Conservation (phyloP, 2,329 filamentous ascomycete species). For the Calonectria pauciramosa region DNA sequence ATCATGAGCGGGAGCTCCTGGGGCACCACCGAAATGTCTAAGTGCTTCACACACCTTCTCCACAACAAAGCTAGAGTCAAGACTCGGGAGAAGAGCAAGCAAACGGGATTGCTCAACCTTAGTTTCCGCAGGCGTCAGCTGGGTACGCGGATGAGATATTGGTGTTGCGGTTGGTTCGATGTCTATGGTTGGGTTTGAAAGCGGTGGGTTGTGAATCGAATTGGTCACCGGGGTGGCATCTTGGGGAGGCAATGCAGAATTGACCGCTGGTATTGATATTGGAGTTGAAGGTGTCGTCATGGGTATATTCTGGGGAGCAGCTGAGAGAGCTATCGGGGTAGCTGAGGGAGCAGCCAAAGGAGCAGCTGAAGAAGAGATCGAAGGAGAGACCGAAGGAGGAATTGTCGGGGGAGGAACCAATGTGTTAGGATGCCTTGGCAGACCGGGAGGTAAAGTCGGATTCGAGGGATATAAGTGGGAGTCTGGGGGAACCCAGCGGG, state of each 20-base stretch:
- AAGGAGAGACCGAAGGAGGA: background rate
- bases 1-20: conserved; percentile 65
- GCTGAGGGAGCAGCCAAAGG: conserved; percentile 12
- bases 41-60: conserved; percentile 74
- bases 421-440: background rate
- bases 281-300: background rate
- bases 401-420: conserved; percentile 6
- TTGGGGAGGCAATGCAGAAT: background rate
- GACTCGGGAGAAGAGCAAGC: conserved; percentile 67
- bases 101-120: conserved; percentile 73
- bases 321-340: background rate
- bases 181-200: background rate
- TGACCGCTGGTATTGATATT: background rate
- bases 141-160: conserved; percentile 30
- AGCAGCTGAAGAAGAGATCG: background rate
- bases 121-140: conserved; percentile 57
- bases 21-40: conserved; percentile 74
- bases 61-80: conserved; percentile 69
- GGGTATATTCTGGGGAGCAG: background rate
- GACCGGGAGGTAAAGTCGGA: background rate
- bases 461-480: conserved; percentile 3
- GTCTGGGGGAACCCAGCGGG: conserved; percentile 47
- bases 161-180: conserved; percentile 4
- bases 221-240: background rate
- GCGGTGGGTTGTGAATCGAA: background rate